phyloP scores from a whole-genome alignment of 2,329 filamentous ascomycete genomes.

The Fusarium sp. region DNA sequence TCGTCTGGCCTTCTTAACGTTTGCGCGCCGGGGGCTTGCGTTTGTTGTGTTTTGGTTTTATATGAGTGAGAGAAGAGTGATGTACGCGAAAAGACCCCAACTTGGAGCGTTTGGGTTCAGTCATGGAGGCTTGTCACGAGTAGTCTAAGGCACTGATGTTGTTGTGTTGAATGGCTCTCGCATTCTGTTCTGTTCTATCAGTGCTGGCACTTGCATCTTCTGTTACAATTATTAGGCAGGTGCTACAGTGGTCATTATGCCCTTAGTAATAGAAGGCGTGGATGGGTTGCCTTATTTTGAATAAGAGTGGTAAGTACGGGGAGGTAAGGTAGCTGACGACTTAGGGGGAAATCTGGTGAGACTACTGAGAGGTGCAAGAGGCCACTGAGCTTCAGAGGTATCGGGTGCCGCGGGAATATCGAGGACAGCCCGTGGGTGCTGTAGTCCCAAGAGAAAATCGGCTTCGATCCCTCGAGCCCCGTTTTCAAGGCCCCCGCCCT shows the following conservation, averaged over 20 bases:
- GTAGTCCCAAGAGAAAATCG: slow-evolving; percentile 9
- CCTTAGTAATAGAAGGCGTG: background rate
- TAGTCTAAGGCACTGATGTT: background rate
- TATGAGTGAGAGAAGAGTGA: slow-evolving; percentile 6
- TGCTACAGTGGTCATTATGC: slow-evolving; percentile 2
- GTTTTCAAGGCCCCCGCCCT: slow-evolving; percentile 32
- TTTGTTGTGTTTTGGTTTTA: slow-evolving; percentile 16
- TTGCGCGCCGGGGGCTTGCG: slow-evolving; percentile 2
- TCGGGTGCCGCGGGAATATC: slow-evolving; percentile 12
- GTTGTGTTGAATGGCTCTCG: slow-evolving; percentile 8
- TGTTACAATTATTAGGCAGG: background rate
- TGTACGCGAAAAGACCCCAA: slow-evolving; percentile 6
- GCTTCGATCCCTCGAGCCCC: slow-evolving; percentile 18
- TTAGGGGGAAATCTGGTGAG: slow-evolving; percentile 1
- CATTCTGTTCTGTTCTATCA: background rate
- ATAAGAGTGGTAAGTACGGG: background rate
- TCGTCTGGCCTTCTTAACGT: background rate
- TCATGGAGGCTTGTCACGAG: background rate
- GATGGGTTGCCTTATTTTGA: background rate
- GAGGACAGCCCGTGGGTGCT: background rate
- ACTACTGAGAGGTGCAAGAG: background rate
- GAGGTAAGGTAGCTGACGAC: background rate
- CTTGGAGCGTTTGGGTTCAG: background rate
- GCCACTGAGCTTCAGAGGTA: background rate
- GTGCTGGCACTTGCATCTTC: background rate